phyloP scores from a whole-genome alignment of 345 rosid genomes.

The Citrus medica region DNA sequence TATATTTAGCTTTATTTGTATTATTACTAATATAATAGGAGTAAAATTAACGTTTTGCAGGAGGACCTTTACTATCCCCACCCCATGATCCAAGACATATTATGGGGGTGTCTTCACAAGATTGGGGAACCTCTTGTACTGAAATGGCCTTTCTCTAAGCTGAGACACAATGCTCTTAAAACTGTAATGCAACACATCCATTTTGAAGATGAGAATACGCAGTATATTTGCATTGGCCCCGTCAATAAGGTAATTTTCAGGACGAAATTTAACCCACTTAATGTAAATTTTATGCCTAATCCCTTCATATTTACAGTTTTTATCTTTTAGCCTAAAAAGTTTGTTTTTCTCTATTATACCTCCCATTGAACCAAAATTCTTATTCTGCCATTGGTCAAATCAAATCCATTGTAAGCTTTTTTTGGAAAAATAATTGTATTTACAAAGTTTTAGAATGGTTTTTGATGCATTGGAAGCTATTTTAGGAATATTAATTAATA shows the following conservation, averaged over 20 bases:
- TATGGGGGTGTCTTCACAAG: conserved; percentile 50
- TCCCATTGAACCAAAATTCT: too few relatives aligned
- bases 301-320: background rate
- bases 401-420: too few relatives aligned
- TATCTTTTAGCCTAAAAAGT: background rate
- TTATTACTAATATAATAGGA: too few relatives aligned
- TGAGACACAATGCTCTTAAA: conserved; percentile 47
- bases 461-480: too few relatives aligned
- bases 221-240: conserved; percentile 48
- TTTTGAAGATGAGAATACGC: conserved; percentile 55
- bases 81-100: conserved; percentile 43
- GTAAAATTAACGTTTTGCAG: conserved; percentile 17
- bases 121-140: conserved; percentile 47
- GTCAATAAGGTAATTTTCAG: conserved; percentile 44
- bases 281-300: background rate
- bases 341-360: too few relatives aligned
- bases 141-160: conserved; percentile 52
- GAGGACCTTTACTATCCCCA: conserved; percentile 63
- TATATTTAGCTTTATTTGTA: background rate
- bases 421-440: too few relatives aligned
- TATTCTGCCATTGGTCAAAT: too few relatives aligned
- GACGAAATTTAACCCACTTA: background rate
- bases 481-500: too few relatives aligned
- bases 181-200: conserved; percentile 55
- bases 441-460: too few relatives aligned